Percentiles rank a stretch among this genome's conserved stretches.
These are phyloP conservation scores for Monosporascus sp. DNA, from an alignment of 2,329 filamentous ascomycete species.

Conservation along the genomic window DNA sequence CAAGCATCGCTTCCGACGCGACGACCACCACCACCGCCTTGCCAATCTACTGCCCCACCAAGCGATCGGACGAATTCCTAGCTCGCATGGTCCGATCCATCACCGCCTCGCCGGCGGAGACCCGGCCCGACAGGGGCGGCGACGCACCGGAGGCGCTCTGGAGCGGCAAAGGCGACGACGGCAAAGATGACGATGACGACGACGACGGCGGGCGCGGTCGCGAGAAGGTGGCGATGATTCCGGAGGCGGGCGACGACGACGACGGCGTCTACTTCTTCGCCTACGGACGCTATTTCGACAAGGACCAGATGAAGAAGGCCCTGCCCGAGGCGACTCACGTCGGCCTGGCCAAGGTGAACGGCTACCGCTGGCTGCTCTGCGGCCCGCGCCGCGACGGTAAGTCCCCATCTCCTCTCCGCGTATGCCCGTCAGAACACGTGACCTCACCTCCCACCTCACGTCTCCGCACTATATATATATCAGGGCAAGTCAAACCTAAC, in stretches of 20 bases:
- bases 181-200: not conserved
- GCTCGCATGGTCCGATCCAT: too few species aligned
- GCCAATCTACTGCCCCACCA: too few species aligned
- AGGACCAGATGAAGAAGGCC: not conserved
- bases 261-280: slow-evolving; percentile 1
- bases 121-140: too few species aligned
- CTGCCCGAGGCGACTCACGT: not conserved
- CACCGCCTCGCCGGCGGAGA: too few species aligned
- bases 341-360: not conserved
- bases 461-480: too few species aligned
- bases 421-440: too few species aligned
- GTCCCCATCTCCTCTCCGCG: not conserved
- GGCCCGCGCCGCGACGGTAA: slow-evolving; percentile 1
- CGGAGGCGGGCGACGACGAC: not conserved
- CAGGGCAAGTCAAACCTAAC: too few species aligned
- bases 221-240: too few species aligned
- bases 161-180: not conserved
- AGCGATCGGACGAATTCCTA: too few species aligned
- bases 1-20: too few species aligned
- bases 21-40: too few species aligned
- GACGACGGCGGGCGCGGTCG: not conserved
- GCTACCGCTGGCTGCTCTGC: not conserved
- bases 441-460: too few species aligned
- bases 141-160: not conserved
- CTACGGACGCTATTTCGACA: not conserved